These are phyloP conservation scores for Prunus armeniaca DNA, from an alignment of 306 rosid genomes.

Conservation along the genomic window DNA sequence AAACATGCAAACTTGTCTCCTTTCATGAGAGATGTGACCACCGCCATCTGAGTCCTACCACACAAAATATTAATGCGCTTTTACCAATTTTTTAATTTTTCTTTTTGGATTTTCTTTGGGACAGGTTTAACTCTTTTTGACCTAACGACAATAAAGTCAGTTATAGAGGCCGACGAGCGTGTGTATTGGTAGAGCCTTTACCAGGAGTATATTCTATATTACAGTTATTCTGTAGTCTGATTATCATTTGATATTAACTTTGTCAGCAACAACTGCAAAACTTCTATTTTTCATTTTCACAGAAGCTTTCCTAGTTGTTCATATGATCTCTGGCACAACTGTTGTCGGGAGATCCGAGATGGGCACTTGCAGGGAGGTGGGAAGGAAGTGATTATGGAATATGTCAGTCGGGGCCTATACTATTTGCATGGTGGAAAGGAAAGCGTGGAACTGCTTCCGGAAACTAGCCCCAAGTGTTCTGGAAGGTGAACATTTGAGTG, in stretches of 20 bases:
- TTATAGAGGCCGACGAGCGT: constrained; percentile 40
- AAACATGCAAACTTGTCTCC: too few relatives aligned
- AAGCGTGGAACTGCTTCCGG: not conserved
- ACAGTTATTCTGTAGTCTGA: not conserved
- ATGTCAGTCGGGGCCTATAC: constrained; percentile 27
- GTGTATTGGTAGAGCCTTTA: constrained; percentile 54
- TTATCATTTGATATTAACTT: not conserved
- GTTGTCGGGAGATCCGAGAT: constrained; percentile 73
- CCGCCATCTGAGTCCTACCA: not conserved
- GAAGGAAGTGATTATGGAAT: constrained; percentile 35
- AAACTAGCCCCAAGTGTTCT: constrained; percentile 5
- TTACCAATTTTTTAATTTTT: not conserved
- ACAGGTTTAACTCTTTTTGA: constrained; percentile 29
- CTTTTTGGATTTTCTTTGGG: constrained; percentile 3
- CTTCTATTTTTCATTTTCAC: constrained; percentile 77
- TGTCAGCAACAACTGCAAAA: constrained; percentile 70
- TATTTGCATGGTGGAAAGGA: constrained; percentile 52
- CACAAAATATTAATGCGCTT: not conserved
- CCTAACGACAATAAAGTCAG: constrained; percentile 29
- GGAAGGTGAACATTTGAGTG: constrained; percentile 43
- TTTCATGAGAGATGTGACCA: not conserved
- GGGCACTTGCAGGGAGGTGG: constrained; percentile 54
- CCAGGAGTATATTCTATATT: not conserved
- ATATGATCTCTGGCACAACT: constrained; percentile 71
- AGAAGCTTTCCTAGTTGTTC: constrained; percentile 69